Percentiles rank a stretch among this genome's conserved stretches.
phyloP scores from a whole-genome alignment of 371 early-diverging fungal species.

The Gilbertella persicaria region DNA sequence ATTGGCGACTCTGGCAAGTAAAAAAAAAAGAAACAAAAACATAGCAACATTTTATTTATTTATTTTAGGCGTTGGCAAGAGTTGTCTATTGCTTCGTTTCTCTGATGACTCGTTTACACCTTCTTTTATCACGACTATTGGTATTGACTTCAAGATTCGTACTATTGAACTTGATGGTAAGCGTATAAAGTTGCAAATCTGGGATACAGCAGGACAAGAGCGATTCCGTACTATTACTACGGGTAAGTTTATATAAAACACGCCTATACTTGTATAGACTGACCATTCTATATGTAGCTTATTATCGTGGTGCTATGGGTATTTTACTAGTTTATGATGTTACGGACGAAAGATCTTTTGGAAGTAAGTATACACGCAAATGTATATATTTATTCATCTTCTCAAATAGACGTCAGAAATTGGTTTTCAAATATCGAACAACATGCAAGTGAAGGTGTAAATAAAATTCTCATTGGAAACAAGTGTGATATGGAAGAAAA shows the following conservation, averaged over 20 bases:
- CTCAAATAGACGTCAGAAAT: conserved; percentile 90
- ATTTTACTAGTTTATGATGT: conserved; percentile 99
- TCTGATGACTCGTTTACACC: conserved; percentile 99
- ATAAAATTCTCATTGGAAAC: conserved; percentile 98
- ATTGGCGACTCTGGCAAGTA: conserved; percentile 98
- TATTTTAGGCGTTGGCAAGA: conserved; percentile 91
- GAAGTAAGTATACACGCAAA: conserved; percentile 58
- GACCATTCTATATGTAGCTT: conserved; percentile 56
- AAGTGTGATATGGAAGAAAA: conserved; percentile 94
- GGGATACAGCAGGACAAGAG: conserved; percentile 99
- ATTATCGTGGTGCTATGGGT: conserved; percentile 99
- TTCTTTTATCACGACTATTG: conserved; percentile 97
- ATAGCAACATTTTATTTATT: neutral
- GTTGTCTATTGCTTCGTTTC: conserved; percentile 94
- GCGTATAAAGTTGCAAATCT: conserved; percentile 99
- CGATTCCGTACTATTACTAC: conserved; percentile 99
- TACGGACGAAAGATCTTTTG: conserved; percentile 97
- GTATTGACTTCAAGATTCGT: conserved; percentile 99
- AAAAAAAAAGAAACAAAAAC: neutral
- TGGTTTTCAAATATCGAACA: conserved; percentile 98
- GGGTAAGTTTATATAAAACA: conserved; percentile 36
- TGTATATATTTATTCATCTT: neutral
- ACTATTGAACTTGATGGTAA: conserved; percentile 98
- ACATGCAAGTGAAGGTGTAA: conserved; percentile 95
- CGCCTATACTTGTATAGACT: neutral